phyloP scores from a whole-genome alignment of 805 yeast species.

The Brettanomyces sp. region DNA sequence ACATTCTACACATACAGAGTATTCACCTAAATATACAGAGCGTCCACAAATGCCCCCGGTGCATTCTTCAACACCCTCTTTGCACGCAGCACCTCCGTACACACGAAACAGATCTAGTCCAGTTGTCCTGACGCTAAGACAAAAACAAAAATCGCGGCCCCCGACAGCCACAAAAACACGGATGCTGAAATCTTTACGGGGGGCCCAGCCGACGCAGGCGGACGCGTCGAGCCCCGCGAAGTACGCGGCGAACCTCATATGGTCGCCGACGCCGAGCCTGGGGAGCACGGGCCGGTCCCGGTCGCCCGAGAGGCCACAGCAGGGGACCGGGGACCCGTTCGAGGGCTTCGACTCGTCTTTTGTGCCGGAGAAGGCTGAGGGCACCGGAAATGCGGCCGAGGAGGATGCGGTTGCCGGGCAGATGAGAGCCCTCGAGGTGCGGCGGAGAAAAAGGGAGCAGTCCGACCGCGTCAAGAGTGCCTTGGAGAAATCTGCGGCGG shows the following conservation, averaged over 20 bases:
- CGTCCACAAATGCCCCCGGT: no score
- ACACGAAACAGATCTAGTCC: constrained; percentile 11
- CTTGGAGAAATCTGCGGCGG: constrained; percentile 24
- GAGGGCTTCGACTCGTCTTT: constrained; percentile 18
- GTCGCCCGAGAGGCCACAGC: not conserved
- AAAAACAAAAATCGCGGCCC: constrained; percentile 1
- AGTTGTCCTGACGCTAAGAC: constrained; percentile 13
- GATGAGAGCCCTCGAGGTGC: not conserved
- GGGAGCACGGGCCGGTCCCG: not conserved
- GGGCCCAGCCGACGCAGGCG: not conserved
- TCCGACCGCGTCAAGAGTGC: constrained; percentile 25
- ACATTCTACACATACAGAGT: no score
- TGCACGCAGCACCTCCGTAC: not conserved
- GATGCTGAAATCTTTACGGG: no score
- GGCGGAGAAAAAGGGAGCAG: constrained; percentile 8
- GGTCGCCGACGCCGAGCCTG: constrained; percentile 27
- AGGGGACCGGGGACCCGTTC: constrained; percentile 11
- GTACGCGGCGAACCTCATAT: constrained; percentile 27
- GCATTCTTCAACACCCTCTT: no score
- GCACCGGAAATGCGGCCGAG: constrained; percentile 6
- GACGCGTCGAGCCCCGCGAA: constrained; percentile 19
- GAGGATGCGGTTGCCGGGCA: constrained; percentile 15
- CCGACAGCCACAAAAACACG: not conserved
- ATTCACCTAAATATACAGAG: no score
- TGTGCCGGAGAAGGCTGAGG: not conserved